Base-by-base conservation (phyloP, 2,329 filamentous ascomycete species). In the Fusarium chlamydosporum region DNA sequence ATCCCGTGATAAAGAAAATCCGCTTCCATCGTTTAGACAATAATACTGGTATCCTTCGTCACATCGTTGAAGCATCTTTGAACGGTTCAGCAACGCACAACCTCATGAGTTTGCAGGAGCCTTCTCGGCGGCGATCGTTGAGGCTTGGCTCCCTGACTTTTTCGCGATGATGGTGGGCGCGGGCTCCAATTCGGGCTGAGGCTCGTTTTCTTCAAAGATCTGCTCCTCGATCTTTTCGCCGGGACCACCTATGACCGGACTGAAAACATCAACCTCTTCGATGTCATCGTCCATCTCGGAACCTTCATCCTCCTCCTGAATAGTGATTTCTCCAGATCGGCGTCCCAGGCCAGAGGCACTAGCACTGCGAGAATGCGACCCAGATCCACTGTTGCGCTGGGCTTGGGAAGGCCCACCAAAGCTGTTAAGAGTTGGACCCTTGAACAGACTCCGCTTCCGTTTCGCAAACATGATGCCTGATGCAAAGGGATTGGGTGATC, bases 371-470 rank as follows among this genome's bases (percentile, higher is more conserved):
- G 85, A 81, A 72, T 86, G 80, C 55, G 83, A 78, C 23, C 79
- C 77, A 8, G 78, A 77, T 18, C 73, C 65, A 3, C 65, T 62
- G 64, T 79, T 84, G 40, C 79, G 71, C 48, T 77, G 72, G 29
- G 79, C 74, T 42, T 75, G 68, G 65, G 78, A 56, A n/a, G 71
- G 54, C n/a, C 75, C 80, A 54, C 82, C 83, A 46, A 89, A 82
- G 68, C 86, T 86, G 33, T 86, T 86, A 31, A 91, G 80, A 79
- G 89, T 89, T 0, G 93, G 93, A 0, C 93, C 93, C 76, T 95
- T 95, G 82, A 96, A 96, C 3, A 94, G 78, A 57, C 89, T 93
- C 60, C 91, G 87, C 80, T 95, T 96, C 60, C 92, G 82, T 76
- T 93, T 93, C 2, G 93, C 92, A 75, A 96, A 96, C 43, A 93